Evolutionary conservation across 2,329 filamentous ascomycete genomes (phyloP).

Genomic region (Talaromyces sp.): DNA sequence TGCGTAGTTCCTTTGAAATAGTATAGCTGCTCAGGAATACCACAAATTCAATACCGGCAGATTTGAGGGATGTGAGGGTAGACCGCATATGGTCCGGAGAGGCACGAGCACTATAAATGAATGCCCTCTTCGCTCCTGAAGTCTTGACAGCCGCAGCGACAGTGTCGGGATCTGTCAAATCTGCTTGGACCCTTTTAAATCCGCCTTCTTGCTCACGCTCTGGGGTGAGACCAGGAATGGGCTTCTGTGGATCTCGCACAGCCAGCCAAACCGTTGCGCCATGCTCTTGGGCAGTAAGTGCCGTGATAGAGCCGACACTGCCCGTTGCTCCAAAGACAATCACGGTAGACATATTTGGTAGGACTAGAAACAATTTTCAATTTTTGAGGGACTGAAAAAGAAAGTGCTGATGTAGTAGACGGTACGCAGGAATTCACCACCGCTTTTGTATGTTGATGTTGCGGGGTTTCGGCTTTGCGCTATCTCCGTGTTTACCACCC

Average conservation of each 20-base stretch:
- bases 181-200: constrained; percentile 39
- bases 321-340: constrained; percentile 51
- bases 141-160: constrained; percentile 34
- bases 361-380: not conserved
- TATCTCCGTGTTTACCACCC: not conserved
- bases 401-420: not conserved
- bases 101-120: constrained; percentile 40
- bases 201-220: constrained; percentile 23
- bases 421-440: not conserved
- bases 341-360: constrained; percentile 19
- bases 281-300: constrained; percentile 32
- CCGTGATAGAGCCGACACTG: constrained; percentile 37
- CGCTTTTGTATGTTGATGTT: not conserved
- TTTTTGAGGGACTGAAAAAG: not conserved
- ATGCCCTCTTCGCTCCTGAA: constrained; percentile 43
- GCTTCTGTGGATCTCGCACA: constrained; percentile 44
- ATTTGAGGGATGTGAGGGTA: constrained; percentile 40
- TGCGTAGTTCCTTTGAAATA: constrained; percentile 22
- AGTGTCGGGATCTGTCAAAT: constrained; percentile 40
- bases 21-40: constrained; percentile 44
- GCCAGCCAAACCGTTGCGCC: constrained; percentile 45
- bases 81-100: constrained; percentile 36
- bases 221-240: constrained; percentile 30
- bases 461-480: not conserved
- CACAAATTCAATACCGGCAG: constrained; percentile 41